Conservation (phyloP, 148 eudicot genomes). For the Silene latifolia region DNA sequence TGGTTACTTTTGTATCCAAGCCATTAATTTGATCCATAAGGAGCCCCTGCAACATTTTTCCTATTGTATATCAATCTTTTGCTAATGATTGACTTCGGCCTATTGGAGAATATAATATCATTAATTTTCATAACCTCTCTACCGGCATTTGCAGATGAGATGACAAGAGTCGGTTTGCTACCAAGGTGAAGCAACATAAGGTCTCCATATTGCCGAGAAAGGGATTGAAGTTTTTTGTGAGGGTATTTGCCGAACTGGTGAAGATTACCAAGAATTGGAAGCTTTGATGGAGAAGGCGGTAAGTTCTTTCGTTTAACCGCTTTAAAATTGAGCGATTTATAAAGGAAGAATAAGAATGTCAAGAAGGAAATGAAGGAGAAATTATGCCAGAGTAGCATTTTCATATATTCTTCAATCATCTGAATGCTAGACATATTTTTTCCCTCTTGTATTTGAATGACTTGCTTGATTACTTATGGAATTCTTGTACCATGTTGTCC, state of each 20-base stretch:
- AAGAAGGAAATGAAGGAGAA: slow-evolving; percentile 15
- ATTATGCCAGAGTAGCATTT: slow-evolving; percentile 6
- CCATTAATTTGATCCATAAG: slow-evolving; percentile 55
- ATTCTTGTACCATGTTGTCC: slow-evolving; percentile 14
- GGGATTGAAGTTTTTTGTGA: slow-evolving; percentile 27
- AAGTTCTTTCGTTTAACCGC: slow-evolving; percentile 12
- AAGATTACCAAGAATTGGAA: slow-evolving; percentile 41
- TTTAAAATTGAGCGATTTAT: slow-evolving; percentile 21
- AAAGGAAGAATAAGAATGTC: slow-evolving; percentile 7
- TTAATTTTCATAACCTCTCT: slow-evolving; percentile 49
- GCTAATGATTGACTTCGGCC: slow-evolving; percentile 32
- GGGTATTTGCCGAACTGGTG: slow-evolving; percentile 33
- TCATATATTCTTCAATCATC: slow-evolving; percentile 11
- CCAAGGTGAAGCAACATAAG: slow-evolving; percentile 41
- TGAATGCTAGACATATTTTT: neutral
- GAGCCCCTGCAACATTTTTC: slow-evolving; percentile 34
- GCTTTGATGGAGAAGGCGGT: slow-evolving; percentile 42
- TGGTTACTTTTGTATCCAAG: slow-evolving; percentile 40
- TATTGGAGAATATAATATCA: slow-evolving; percentile 35
- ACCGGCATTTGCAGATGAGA: slow-evolving; percentile 52
- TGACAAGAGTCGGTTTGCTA: slow-evolving; percentile 35
- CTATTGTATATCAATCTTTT: slow-evolving; percentile 30
- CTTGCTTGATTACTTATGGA: slow-evolving; percentile 9
- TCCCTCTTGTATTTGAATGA: neutral
- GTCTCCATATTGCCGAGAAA: slow-evolving; percentile 33